Base-by-base conservation (phyloP, 169 alveolate species). In the Cryptosporidium xiaoi region DNA sequence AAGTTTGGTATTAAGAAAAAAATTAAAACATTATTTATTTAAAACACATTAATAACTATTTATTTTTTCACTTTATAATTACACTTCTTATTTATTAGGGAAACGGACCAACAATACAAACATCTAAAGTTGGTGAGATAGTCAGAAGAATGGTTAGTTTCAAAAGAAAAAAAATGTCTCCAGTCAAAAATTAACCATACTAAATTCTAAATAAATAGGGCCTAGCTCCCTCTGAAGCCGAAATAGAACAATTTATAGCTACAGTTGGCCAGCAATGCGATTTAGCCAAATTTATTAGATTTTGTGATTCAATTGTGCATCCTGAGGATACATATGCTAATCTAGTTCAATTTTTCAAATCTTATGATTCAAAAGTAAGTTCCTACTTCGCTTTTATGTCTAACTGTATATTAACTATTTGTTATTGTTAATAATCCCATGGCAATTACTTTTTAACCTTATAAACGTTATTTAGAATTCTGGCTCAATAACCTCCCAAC, bases 241-340 rank as follows among this genome's bases (percentile, higher is more conserved):
- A 77, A 60, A 46, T 77, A 12, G 65, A 56, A 31, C 40, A 62
- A 44, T 77, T 77, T 62, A 44, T 36, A 0, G 64, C 69, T 40
- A 24, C 53, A 12, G 77, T 77, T 60, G 87, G 87, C 2, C 71
- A 36, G 5, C 65, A 65, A n/a, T 77, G 87, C 48, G 87, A 77
- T 34, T 62, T 77, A 13, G 62, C 58, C 27, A 16, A 68, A 29
- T 77, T 77, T 31, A 10, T 27, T 15, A 56, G 51, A 33, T 77
- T 77, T 36, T 77, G 87, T 18, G 71, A 77, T 12, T 60, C 87
- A 24, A 60, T 77, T 20, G 36, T 56, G n/a, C 87, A 77, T 62
- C 87, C 87, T 16, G 87, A 77, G 56, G 87, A 77, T n/a, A 77
- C 87, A 13, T 77, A 55, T 48, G 71, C 34, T 12, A 77, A 77